These are phyloP conservation scores for Psidium guajava DNA, from an alignment of 345 rosid genomes.

Conservation along the genomic window DNA sequence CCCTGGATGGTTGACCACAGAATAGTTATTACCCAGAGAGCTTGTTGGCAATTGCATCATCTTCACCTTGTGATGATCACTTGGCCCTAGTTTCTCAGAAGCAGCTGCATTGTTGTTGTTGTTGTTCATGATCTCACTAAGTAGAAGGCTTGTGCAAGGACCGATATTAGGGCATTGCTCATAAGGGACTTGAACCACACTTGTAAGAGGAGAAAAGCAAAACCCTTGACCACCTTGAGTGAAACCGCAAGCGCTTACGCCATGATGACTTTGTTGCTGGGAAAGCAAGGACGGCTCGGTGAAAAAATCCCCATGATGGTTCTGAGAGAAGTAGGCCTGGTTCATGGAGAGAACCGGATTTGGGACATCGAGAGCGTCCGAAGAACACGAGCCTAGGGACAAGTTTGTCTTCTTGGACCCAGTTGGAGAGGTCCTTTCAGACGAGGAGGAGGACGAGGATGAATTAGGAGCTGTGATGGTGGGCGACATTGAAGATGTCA, in stretches of 20 bases:
- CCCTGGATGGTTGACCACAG: not conserved
- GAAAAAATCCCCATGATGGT: conserved; percentile 21
- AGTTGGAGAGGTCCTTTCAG: conserved; percentile 44
- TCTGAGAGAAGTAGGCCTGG: conserved; percentile 32
- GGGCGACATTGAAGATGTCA: conserved; percentile 3
- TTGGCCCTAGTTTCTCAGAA: not conserved
- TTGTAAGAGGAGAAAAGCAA: not conserved
- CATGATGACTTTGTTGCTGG: not conserved
- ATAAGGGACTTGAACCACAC: not conserved
- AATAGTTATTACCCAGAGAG: not conserved
- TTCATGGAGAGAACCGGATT: conserved; percentile 20
- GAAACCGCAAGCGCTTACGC: not conserved
- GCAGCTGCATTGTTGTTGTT: not conserved
- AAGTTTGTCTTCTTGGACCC: not conserved
- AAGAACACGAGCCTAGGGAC: conserved; percentile 24
- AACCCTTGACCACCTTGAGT: not conserved
- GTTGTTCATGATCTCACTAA: conserved; percentile 1
- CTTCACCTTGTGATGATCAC: not conserved
- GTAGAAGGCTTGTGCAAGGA: not conserved
- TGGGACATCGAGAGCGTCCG: conserved; percentile 17
- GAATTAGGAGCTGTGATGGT: conserved; percentile 9
- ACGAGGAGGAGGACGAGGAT: conserved; percentile 48
- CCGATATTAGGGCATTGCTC: not conserved
- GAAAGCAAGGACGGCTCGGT: conserved; percentile 33
- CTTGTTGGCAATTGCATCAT: not conserved